These are phyloP conservation scores for Chlamydomonas eustigma DNA, from an alignment of 139 green algal genomes.

Conservation along the genomic window DNA sequence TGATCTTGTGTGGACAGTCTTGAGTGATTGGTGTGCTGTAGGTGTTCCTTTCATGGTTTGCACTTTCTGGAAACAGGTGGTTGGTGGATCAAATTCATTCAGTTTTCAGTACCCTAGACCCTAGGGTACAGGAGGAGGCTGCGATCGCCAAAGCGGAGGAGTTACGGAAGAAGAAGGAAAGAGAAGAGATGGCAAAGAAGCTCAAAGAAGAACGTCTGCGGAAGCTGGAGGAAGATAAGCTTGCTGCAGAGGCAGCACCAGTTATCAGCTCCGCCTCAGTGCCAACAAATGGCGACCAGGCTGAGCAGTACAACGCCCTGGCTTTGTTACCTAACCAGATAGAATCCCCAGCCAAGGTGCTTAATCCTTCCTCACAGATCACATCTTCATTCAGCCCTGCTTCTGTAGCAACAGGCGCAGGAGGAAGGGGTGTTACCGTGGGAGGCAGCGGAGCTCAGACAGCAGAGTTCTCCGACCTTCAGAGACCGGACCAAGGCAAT, in stretches of 20 bases:
- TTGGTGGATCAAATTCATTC: constrained; percentile 11
- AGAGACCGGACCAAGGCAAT: neutral
- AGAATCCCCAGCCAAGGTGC: neutral
- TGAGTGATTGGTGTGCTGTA: no score
- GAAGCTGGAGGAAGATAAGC: constrained; percentile 19
- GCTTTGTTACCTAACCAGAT: constrained; percentile 11
- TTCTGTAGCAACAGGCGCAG: neutral
- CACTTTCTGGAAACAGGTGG: no score
- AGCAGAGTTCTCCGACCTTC: neutral
- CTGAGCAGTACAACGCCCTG: neutral
- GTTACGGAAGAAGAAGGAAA: constrained; percentile 35
- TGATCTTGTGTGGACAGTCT: no score
- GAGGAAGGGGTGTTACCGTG: neutral
- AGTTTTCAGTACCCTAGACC: constrained; percentile 19
- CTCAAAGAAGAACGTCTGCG: constrained; percentile 33
- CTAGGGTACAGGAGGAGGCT: constrained; percentile 18
- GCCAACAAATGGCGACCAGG: neutral
- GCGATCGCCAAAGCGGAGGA: constrained; percentile 31
- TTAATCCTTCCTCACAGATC: neutral
- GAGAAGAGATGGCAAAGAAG: constrained; percentile 26
- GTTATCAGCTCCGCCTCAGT: no score
- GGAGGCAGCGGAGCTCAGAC: neutral
- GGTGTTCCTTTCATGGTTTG: no score
- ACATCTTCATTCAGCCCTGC: neutral
- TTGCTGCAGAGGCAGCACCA: neutral